A percentile compares a stretch with the other conserved stretches of the same genome.
phyloP scores from a whole-genome alignment of 148 eudicot species.

The Spergularia marina region DNA sequence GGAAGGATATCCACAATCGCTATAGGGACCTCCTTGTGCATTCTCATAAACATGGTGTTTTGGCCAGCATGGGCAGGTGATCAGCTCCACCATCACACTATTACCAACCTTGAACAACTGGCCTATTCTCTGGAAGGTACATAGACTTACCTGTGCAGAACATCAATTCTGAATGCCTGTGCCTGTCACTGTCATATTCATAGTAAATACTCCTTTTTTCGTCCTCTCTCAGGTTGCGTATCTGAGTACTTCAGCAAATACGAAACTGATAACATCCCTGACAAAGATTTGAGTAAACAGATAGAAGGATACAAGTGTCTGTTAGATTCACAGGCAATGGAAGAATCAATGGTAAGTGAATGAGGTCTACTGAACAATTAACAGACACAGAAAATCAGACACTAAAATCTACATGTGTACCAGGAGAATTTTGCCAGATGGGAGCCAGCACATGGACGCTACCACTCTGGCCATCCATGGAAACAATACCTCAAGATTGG shows the following conservation, averaged over 20 bases:
- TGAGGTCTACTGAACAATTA: background rate
- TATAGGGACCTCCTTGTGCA: conserved; percentile 48
- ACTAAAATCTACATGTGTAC: background rate
- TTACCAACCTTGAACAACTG: conserved; percentile 46
- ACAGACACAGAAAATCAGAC: background rate
- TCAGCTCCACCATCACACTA: conserved; percentile 50
- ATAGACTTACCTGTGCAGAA: background rate
- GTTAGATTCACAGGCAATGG: conserved; percentile 34
- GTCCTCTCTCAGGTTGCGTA: conserved; percentile 39
- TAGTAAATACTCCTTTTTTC: background rate
- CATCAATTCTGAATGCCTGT: background rate
- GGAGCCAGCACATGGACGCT: conserved; percentile 64
- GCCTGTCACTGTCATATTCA: background rate
- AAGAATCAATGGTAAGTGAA: conserved; percentile 40
- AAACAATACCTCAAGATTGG: conserved; percentile 51
- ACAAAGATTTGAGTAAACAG: conserved; percentile 15
- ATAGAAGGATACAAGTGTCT: conserved; percentile 34
- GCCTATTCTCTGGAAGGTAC: conserved; percentile 52
- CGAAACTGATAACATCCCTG: conserved; percentile 3
- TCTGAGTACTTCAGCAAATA: conserved; percentile 26
- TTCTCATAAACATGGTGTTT: conserved; percentile 38
- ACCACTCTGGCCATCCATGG: conserved; percentile 70
- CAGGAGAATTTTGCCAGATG: conserved; percentile 62
- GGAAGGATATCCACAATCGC: conserved; percentile 48
- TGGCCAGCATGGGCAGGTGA: conserved; percentile 79